phyloP scores from a whole-genome alignment of 345 rosid genomes.

The Lumnitzera racemosa region DNA sequence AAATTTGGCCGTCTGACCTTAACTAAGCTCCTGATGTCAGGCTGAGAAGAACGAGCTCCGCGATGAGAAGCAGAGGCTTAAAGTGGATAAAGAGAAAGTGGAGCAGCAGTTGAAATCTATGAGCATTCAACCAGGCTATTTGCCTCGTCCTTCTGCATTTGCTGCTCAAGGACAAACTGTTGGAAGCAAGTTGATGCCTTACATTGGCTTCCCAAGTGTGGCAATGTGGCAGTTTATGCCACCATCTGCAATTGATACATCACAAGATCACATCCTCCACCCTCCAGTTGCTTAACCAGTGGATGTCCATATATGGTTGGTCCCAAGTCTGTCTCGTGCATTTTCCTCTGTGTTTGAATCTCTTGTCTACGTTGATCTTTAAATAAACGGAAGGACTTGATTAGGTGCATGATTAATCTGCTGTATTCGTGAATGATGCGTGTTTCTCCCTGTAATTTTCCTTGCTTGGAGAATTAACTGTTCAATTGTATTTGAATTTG shows the following conservation, averaged over 20 bases:
- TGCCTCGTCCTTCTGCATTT: slow-evolving; percentile 50
- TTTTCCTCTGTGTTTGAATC: too few species aligned
- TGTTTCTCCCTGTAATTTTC: too few species aligned
- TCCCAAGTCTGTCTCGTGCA: too few species aligned
- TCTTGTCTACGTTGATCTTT: too few species aligned
- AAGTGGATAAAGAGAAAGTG: slow-evolving; percentile 65
- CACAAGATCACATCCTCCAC: slow-evolving; percentile 95
- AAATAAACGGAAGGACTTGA: too few species aligned
- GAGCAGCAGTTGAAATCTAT: slow-evolving; percentile 65
- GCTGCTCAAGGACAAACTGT: slow-evolving; percentile 75
- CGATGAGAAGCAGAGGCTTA: slow-evolving; percentile 71
- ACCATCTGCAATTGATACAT: slow-evolving; percentile 89
- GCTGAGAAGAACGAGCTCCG: slow-evolving; percentile 87
- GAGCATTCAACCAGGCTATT: slow-evolving; percentile 62
- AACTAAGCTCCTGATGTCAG: slow-evolving; percentile 14
- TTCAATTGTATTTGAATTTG: too few species aligned
- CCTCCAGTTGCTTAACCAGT: slow-evolving; percentile 56
- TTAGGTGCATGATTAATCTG: too few species aligned
- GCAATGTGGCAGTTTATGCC: slow-evolving; percentile 99
- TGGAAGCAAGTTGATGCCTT: slow-evolving; percentile 87
- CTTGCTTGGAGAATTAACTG: too few species aligned
- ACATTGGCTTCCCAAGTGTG: slow-evolving; percentile 83
- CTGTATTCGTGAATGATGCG: too few species aligned
- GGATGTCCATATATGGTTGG: too few species aligned
- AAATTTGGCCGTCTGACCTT: too few species aligned